Conservation (phyloP, 805 yeast species). For the Yarrowia porcina region DNA sequence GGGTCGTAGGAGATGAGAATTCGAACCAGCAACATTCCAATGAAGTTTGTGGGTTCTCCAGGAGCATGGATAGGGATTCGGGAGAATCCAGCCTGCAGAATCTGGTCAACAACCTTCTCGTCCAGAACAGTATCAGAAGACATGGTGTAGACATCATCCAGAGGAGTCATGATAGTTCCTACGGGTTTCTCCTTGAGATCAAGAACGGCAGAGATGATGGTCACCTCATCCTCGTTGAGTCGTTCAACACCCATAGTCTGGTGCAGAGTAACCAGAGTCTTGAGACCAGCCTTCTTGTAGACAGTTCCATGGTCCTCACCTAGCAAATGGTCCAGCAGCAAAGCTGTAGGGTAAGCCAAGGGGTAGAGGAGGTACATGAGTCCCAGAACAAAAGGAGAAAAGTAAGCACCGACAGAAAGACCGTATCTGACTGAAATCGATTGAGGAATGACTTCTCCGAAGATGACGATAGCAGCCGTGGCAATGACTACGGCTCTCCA, state of each 20-base stretch:
- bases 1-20: conserved; percentile 94
- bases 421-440: conserved; percentile 91
- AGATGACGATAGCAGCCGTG: conserved; percentile 88
- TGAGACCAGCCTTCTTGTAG: conserved; percentile 87
- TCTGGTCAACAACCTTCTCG: conserved; percentile 80
- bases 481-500: conserved; percentile 94
- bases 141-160: conserved; percentile 83
- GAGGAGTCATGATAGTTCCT: conserved; percentile 87
- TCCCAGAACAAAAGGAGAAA: conserved; percentile 79
- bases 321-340: conserved; percentile 70
- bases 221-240: conserved; percentile 90
- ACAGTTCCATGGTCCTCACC: conserved; percentile 98
- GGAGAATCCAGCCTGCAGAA: conserved; percentile 89
- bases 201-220: conserved; percentile 88
- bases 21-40: conserved; percentile 92
- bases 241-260: conserved; percentile 94
- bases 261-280: conserved; percentile 89
- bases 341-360: conserved; percentile 84
- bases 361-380: conserved; percentile 92
- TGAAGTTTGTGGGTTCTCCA: conserved; percentile 80
- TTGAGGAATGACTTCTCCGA: conserved; percentile 97
- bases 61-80: conserved; percentile 93
- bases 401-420: conserved; percentile 81
- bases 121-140: conserved; percentile 78
- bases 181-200: conserved; percentile 92